Evolutionary conservation across 1,139 yeast species (phyloP).

Genomic region (Sugiyamaella xylanicola): DNA sequence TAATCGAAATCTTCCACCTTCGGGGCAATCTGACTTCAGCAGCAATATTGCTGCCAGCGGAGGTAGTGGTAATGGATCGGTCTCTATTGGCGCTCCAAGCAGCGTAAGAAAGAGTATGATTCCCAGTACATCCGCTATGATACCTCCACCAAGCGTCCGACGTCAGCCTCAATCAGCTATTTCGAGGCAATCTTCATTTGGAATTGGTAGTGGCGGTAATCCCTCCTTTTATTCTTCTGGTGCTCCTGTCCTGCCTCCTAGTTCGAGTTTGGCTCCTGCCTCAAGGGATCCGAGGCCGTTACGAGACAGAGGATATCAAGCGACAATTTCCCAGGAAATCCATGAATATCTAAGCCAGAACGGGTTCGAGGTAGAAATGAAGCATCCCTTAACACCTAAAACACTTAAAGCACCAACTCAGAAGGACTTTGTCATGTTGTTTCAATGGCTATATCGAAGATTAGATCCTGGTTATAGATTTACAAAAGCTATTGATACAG

Average conservation of each 20-base stretch:
- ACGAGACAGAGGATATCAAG: slow-evolving; percentile 71
- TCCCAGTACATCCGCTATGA: slow-evolving; percentile 13
- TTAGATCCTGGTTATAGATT: slow-evolving; percentile 81
- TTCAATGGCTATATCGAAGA: slow-evolving; percentile 74
- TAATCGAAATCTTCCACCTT: slow-evolving; percentile 9
- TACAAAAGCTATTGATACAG: slow-evolving; percentile 69
- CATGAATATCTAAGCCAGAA: slow-evolving; percentile 63
- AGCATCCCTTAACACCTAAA: slow-evolving; percentile 65
- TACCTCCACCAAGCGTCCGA: slow-evolving; percentile 12
- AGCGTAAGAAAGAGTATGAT: slow-evolving; percentile 20
- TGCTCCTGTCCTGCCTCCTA: slow-evolving; percentile 16
- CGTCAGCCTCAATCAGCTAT: slow-evolving; percentile 20
- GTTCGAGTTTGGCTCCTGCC: slow-evolving; percentile 10
- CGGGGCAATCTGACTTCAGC: not conserved
- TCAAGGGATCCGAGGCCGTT: slow-evolving; percentile 71
- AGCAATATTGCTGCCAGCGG: slow-evolving; percentile 3
- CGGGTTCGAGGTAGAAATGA: slow-evolving; percentile 73
- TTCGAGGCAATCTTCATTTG: slow-evolving; percentile 29
- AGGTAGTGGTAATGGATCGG: not conserved
- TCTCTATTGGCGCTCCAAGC: slow-evolving; percentile 16
- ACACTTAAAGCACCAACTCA: slow-evolving; percentile 81
- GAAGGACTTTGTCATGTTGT: slow-evolving; percentile 75
- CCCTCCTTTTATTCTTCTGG: slow-evolving; percentile 12
- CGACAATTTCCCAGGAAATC: slow-evolving; percentile 50
- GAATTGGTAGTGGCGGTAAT: slow-evolving; percentile 23